Percentiles rank a stretch among this genome's conserved stretches.
Conservation (phyloP, 768 basidiomycete species). For the Leccinum arenicola region DNA sequence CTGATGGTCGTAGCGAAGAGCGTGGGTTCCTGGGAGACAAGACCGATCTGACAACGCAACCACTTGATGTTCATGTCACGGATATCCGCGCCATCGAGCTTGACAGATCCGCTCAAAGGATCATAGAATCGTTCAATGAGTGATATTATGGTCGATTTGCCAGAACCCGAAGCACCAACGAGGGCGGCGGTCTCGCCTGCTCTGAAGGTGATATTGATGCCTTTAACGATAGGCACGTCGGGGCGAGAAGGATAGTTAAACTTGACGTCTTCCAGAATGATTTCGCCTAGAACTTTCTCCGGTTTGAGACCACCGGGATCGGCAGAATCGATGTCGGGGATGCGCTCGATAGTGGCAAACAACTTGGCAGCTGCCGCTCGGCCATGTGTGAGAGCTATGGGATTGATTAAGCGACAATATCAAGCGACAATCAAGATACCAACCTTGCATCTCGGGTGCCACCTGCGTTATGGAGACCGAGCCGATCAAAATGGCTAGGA, state of each 20-base stretch:
- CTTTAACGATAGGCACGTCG: not conserved
- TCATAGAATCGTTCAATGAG: not conserved
- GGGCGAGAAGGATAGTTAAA: not conserved
- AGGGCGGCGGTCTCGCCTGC: not conserved
- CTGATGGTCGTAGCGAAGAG: constrained; percentile 77
- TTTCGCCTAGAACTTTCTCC: not conserved
- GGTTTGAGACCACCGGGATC: not conserved
- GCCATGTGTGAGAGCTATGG: not conserved
- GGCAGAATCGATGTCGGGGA: not conserved
- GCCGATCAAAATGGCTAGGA: no score
- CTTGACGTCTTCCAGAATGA: not conserved
- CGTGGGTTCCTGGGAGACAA: not conserved
- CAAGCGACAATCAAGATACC: no score
- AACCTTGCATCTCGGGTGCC: no score
- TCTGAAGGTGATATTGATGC: not conserved
- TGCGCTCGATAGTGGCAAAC: not conserved
- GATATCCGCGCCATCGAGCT: not conserved
- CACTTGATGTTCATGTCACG: not conserved
- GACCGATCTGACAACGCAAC: not conserved
- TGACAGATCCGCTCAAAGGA: not conserved
- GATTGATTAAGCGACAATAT: not conserved
- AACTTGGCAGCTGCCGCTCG: not conserved
- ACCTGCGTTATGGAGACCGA: no score
- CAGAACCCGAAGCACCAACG: not conserved
- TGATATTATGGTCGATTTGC: not conserved